These are phyloP conservation scores for Spathaspora sp. DNA, from an alignment of 1,139 yeast species.

Conservation along the genomic window DNA sequence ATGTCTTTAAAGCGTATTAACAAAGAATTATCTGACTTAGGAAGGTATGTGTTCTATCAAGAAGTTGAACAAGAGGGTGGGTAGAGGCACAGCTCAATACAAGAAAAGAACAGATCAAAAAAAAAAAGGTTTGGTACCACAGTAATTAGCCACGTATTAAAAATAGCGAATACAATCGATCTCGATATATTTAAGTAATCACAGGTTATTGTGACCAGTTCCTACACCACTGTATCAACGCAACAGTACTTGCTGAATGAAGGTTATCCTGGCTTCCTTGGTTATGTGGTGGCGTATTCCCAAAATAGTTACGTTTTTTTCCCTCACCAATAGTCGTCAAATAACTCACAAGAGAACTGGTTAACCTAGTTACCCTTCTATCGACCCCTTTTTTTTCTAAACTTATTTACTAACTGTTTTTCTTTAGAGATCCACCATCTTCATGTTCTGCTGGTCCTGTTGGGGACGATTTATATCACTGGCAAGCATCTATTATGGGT, in stretches of 20 bases:
- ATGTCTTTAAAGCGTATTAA: constrained; percentile 95
- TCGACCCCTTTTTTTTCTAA: not conserved
- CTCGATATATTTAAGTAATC: not conserved
- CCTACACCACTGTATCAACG: not conserved
- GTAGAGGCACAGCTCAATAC: not conserved
- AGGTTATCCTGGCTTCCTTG: no score
- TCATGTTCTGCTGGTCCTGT: constrained; percentile 99
- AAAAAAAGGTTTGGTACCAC: not conserved
- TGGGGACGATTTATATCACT: constrained; percentile 92
- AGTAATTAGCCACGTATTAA: not conserved
- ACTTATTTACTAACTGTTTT: constrained; percentile 27
- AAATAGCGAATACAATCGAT: not conserved
- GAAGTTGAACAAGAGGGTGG: not conserved
- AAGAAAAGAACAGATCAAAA: not conserved
- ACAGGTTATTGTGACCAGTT: not conserved
- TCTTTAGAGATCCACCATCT: constrained; percentile 90
- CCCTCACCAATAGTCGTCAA: not conserved
- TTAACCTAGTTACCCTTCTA: not conserved
- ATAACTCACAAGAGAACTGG: not conserved
- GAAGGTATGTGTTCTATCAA: constrained; percentile 61
- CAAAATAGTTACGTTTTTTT: not conserved
- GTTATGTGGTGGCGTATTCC: constrained; percentile 1
- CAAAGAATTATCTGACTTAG: constrained; percentile 92
- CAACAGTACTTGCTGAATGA: not conserved
- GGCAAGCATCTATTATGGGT: constrained; percentile 98